phyloP scores from a whole-genome alignment of 441 rosid genomes.

The Euphorbia schlechtendalii region DNA sequence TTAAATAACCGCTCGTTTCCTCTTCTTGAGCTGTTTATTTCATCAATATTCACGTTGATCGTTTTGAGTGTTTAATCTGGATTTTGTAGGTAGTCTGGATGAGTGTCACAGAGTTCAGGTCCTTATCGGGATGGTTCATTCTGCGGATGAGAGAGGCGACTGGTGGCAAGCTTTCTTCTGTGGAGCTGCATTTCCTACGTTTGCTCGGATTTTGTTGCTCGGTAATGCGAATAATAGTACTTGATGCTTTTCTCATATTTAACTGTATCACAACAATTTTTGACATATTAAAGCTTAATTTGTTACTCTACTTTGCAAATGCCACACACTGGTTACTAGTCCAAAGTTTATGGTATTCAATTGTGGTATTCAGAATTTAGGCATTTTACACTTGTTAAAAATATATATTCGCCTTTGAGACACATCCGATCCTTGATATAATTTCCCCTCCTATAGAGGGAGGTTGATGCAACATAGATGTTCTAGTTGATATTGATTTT shows the following conservation, averaged over 20 bases:
- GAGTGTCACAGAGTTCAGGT: constrained; percentile 54
- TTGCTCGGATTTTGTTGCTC: constrained; percentile 60
- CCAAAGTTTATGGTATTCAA: not conserved
- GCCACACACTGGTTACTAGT: not conserved
- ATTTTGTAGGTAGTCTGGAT: constrained; percentile 45
- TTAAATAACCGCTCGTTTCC: not conserved
- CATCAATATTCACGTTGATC: not conserved
- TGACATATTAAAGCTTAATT: not conserved
- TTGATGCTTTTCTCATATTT: not conserved
- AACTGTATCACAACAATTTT: not conserved
- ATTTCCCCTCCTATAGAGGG: not conserved
- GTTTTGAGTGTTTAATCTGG: not conserved
- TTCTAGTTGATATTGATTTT: not conserved
- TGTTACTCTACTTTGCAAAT: not conserved
- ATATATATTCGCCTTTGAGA: too few species aligned
- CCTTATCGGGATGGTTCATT: constrained; percentile 33
- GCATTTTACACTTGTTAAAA: not conserved
- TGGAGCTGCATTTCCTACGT: constrained; percentile 71
- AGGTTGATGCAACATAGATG: not conserved
- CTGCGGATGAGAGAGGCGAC: constrained; percentile 41
- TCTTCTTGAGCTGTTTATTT: not conserved
- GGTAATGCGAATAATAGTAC: constrained; percentile 25
- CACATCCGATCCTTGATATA: too few species aligned
- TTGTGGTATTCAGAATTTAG: not conserved
- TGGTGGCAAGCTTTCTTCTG: constrained; percentile 52